Evolutionary conservation across 768 basidiomycete species (phyloP), one percentile per base, ranked within the genome.

Genomic region (Calocera viscosa): DNA sequence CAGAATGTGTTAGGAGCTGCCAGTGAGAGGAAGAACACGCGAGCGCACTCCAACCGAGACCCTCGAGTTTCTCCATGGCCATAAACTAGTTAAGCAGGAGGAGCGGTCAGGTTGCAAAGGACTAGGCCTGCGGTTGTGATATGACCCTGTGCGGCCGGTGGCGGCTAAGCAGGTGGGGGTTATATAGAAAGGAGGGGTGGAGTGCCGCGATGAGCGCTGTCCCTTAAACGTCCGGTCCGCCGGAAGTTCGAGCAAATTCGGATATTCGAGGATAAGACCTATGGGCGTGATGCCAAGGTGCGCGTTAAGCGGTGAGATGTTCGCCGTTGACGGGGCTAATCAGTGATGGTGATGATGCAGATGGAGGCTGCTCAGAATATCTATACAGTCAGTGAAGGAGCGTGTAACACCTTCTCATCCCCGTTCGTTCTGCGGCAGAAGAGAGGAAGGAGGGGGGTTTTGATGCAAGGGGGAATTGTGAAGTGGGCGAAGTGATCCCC

Each of bases 371-470:
- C 35, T 38, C 14, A 38, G 35, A 38, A 47, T 60, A 60, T 60
- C n/a, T n/a, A 28, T 60, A 60, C 53, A 28, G 53, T 5, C 35
- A 38, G 24, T 19, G 19, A 47, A 47, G 5, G 16, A 60, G 53
- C 53, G 53, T 60, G 26, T 47, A 47, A 5, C 53, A 19, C 14
- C 53, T 60, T 60, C 53, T 60, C 53, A 28, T 32, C 53, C 19
- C 53, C 53, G 53, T 26, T 26, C 49, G 49, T 49, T 49, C 49
- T 49, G 53, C 53, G 53, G 53, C 53, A 60, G 53, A 60, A 60
- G 53, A 32, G 22, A 60, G 53, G 53, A 19, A 60, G 19, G 43
- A 19, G 19, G 43, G 43, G 24, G 43, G 19, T 8, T 47, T 47
- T 17, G 43, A 47, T 47, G 8, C 24, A 24, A 28, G 53, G 53